These are phyloP conservation scores for Saccharomyces jurei DNA, from an alignment of 805 yeast species.

Conservation along the genomic window DNA sequence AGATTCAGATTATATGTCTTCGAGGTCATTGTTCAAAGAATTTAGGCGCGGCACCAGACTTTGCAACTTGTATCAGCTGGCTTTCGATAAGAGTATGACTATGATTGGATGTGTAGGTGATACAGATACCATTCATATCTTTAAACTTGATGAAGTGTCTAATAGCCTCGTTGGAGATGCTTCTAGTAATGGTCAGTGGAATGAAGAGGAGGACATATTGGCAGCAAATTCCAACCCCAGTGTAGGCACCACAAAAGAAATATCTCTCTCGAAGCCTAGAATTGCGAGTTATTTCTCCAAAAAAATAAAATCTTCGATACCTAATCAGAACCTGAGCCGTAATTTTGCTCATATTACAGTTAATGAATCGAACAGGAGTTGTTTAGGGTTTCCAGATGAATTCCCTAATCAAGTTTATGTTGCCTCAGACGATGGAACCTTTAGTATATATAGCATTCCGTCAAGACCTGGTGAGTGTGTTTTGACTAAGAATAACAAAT, in stretches of 20 bases:
- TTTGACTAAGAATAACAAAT: slow-evolving; percentile 20
- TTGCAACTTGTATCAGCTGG: slow-evolving; percentile 58
- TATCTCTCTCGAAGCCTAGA: slow-evolving; percentile 15
- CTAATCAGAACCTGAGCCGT: slow-evolving; percentile 25
- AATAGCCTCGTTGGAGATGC: not conserved
- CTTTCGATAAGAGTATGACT: slow-evolving; percentile 53
- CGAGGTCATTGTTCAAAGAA: slow-evolving; percentile 34
- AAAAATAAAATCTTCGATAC: slow-evolving; percentile 22
- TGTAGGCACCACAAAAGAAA: slow-evolving; percentile 1
- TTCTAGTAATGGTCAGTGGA: slow-evolving; percentile 1
- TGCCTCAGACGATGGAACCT: slow-evolving; percentile 25
- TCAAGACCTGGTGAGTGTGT: slow-evolving; percentile 22
- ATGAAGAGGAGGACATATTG: slow-evolving; percentile 9
- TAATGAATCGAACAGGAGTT: slow-evolving; percentile 12
- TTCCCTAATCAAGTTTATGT: slow-evolving; percentile 23
- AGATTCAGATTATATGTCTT: slow-evolving; percentile 29
- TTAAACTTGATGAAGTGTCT: slow-evolving; percentile 48
- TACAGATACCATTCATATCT: slow-evolving; percentile 85
- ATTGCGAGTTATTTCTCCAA: slow-evolving; percentile 20
- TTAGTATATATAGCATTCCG: slow-evolving; percentile 24
- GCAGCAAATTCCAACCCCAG: slow-evolving; percentile 6
- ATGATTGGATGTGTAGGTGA: slow-evolving; percentile 76
- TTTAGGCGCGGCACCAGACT: slow-evolving; percentile 71
- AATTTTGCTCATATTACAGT: slow-evolving; percentile 26
- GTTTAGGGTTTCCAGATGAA: slow-evolving; percentile 29